Percentiles rank a stretch among this genome's conserved stretches.
These are phyloP conservation scores for Cryoendolithus antarcticus DNA, from an alignment of 2,329 filamentous ascomycete species.

Conservation along the genomic window DNA sequence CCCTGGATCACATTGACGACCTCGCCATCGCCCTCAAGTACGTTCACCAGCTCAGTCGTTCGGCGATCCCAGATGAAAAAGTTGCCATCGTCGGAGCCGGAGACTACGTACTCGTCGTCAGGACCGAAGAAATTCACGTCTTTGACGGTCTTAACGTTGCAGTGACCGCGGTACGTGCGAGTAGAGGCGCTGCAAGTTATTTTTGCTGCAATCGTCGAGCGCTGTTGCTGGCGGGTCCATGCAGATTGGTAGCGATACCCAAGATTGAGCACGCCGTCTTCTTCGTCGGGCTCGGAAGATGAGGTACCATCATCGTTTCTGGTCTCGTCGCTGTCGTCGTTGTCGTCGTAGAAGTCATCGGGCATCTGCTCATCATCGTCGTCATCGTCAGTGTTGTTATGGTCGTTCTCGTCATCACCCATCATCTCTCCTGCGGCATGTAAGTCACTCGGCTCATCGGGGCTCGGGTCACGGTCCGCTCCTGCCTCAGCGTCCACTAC, in stretches of 20 bases:
- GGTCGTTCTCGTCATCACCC: conserved; percentile 14
- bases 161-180: conserved; percentile 49
- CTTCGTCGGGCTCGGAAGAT: conserved; percentile 25
- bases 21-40: conserved; percentile 54
- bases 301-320: conserved; percentile 13
- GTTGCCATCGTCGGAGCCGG: conserved; percentile 53
- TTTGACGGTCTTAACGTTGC: conserved; percentile 56
- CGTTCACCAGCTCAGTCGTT: conserved; percentile 48
- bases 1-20: conserved; percentile 59
- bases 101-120: conserved; percentile 56
- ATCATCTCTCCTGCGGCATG: too few species aligned
- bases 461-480: background rate
- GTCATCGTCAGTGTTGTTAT: conserved; percentile 14
- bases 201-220: conserved; percentile 41
- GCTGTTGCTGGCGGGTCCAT: conserved; percentile 34
- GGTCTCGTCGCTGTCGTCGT: conserved; percentile 13
- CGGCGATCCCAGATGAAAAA: conserved; percentile 59
- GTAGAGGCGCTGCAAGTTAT: conserved; percentile 46
- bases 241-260: conserved; percentile 36
- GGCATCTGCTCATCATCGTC: conserved; percentile 15
- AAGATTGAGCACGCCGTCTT: conserved; percentile 21
- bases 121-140: conserved; percentile 58
- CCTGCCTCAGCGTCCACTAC: background rate
- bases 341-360: conserved; percentile 17
- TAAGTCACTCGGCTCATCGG: too few species aligned